A percentile compares a stretch with the other conserved stretches of the same genome.
These are phyloP conservation scores for Lomentospora prolificans DNA, from an alignment of 2,329 filamentous ascomycete genomes.

Conservation along the genomic window DNA sequence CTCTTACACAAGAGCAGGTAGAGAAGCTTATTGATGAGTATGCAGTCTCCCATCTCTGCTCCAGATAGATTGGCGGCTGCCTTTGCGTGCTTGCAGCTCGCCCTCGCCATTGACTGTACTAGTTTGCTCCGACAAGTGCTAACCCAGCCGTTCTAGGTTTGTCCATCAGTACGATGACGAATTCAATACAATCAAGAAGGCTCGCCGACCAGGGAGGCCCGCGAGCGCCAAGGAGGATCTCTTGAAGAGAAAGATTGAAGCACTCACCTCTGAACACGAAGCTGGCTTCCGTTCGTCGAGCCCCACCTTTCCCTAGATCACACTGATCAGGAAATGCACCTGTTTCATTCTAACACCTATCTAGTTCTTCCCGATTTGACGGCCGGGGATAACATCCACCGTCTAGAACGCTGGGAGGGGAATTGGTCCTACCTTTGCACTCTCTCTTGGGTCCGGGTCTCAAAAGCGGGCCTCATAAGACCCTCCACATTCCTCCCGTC, in stretches of 20 bases:
- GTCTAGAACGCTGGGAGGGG: conserved; percentile 67
- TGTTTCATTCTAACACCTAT: neutral
- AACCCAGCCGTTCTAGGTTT: conserved; percentile 32
- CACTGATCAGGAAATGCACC: neutral
- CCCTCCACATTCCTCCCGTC: conserved; percentile 68
- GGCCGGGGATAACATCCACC: conserved; percentile 51
- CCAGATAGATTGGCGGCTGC: neutral
- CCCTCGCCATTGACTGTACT: too few species aligned
- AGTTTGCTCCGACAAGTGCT: neutral
- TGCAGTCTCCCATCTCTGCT: conserved; percentile 12
- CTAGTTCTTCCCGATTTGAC: conserved; percentile 68
- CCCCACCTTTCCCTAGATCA: neutral
- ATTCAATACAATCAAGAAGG: conserved; percentile 52
- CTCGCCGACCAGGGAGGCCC: conserved; percentile 69
- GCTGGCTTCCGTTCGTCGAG: conserved; percentile 67
- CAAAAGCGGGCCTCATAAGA: conserved; percentile 51
- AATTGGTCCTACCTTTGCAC: conserved; percentile 72
- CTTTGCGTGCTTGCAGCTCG: neutral
- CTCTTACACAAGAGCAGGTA: conserved; percentile 39
- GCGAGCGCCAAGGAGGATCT: conserved; percentile 68
- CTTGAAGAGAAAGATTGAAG: conserved; percentile 59
- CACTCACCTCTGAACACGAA: conserved; percentile 69
- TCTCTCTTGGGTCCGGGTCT: conserved; percentile 68
- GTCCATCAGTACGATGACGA: conserved; percentile 64
- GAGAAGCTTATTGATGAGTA: conserved; percentile 47